phyloP scores from a whole-genome alignment of 768 basidiomycete species.

The Holtermannia corniformis region DNA sequence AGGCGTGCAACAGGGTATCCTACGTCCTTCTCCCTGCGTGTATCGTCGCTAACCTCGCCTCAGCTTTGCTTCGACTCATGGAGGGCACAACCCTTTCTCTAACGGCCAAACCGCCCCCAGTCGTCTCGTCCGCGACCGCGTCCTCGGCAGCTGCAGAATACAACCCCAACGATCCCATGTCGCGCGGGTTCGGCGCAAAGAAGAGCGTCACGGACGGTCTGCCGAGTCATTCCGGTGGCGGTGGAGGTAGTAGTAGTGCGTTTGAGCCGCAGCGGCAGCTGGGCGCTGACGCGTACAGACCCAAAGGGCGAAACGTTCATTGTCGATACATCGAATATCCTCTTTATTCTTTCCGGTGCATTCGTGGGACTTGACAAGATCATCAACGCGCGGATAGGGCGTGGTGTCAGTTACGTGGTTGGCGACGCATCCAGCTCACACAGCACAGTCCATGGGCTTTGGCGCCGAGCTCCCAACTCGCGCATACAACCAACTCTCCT shows the following conservation, averaged over 20 bases:
- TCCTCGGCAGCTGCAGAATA: conserved; percentile 5
- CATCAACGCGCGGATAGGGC: conserved; percentile 66
- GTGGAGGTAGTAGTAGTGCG: conserved; percentile 14
- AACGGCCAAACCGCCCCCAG: conserved; percentile 46
- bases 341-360: conserved; percentile 93
- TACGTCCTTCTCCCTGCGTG: too few species aligned
- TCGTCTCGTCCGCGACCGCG: conserved; percentile 1
- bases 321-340: conserved; percentile 55
- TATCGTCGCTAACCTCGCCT: too few species aligned
- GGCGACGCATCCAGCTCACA: conserved; percentile 1
- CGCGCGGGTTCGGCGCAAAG: conserved; percentile 25
- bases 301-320: conserved; percentile 38
- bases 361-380: conserved; percentile 84
- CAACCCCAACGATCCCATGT: conserved; percentile 27
- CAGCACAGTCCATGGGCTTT: conserved; percentile 79
- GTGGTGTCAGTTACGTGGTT: conserved; percentile 56
- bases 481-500: conserved; percentile 3
- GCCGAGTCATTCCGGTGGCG: conserved; percentile 32
- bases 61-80: conserved; percentile 85
- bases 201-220: conserved; percentile 38
- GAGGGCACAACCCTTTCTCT: conserved; percentile 81
- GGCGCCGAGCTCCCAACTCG: conserved; percentile 47
- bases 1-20: conserved; percentile 78
- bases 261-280: not conserved
- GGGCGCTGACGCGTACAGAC: conserved; percentile 12